phyloP scores from a whole-genome alignment of 2,329 filamentous ascomycete genomes.

The Nakataea oryzae region DNA sequence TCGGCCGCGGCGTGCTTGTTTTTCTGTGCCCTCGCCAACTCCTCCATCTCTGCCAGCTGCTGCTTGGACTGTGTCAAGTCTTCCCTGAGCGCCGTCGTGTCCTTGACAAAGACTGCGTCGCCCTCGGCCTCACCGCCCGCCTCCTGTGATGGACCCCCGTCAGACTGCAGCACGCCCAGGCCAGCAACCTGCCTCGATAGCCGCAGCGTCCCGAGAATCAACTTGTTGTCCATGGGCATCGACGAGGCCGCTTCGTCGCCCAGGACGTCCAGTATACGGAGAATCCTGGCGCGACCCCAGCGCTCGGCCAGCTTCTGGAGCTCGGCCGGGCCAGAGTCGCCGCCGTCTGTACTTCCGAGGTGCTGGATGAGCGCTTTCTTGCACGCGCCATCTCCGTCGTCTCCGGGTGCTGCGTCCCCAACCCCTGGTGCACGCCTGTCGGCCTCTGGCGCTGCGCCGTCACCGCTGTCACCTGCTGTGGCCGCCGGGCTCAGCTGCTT shows the following conservation, averaged over 20 bases:
- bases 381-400: slow-evolving; percentile 11
- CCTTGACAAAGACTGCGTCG: slow-evolving; percentile 7
- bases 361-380: slow-evolving; percentile 26
- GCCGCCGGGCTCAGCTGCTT: slow-evolving; percentile 24
- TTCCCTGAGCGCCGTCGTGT: slow-evolving; percentile 13
- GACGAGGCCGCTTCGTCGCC: slow-evolving; percentile 12
- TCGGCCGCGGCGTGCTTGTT: not conserved
- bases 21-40: not conserved
- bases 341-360: slow-evolving; percentile 13
- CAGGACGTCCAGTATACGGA: slow-evolving; percentile 18
- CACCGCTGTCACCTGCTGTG: not conserved
- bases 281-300: slow-evolving; percentile 16
- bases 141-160: not conserved
- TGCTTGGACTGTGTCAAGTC: slow-evolving; percentile 15
- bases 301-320: slow-evolving; percentile 10
- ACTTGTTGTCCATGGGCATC: slow-evolving; percentile 11
- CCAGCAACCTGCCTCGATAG: slow-evolving; percentile 11
- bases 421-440: not conserved
- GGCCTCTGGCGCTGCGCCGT: not conserved
- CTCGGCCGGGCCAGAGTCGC: slow-evolving; percentile 8
- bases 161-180: not conserved
- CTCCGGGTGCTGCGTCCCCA: not conserved
- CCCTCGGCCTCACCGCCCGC: slow-evolving; percentile 4
- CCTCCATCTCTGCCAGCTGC: slow-evolving; percentile 9
- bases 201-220: slow-evolving; percentile 17